These are phyloP conservation scores for Xylariomycetidae sp. DNA, from an alignment of 2,329 filamentous ascomycete species.

Conservation along the genomic window DNA sequence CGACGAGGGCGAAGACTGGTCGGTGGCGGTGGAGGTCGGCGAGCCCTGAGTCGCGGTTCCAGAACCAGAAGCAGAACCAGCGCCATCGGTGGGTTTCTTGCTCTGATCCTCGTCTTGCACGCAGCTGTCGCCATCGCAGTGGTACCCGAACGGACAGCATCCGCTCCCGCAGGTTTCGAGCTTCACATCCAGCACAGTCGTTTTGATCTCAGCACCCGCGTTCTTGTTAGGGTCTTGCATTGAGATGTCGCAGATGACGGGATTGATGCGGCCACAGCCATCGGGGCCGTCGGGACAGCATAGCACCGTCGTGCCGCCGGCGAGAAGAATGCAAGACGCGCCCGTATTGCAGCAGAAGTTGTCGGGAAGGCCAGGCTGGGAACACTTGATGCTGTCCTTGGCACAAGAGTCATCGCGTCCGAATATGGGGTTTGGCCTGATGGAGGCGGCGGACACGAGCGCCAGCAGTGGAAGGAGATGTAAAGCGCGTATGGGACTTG, in stretches of 20 bases:
- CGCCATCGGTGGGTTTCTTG: constrained; percentile 16
- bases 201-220: constrained; percentile 58
- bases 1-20: neutral
- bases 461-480: constrained; percentile 31
- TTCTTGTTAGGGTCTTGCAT: constrained; percentile 53
- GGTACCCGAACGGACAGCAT: constrained; percentile 73
- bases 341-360: constrained; percentile 60
- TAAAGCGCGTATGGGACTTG: constrained; percentile 28
- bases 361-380: constrained; percentile 45
- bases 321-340: constrained; percentile 54
- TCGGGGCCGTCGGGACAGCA: constrained; percentile 58
- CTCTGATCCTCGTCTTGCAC: constrained; percentile 45
- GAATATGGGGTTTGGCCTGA: constrained; percentile 33
- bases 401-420: constrained; percentile 44
- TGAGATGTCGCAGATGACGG: constrained; percentile 58
- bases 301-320: constrained; percentile 58
- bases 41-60: constrained; percentile 4
- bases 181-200: constrained; percentile 51
- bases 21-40: neutral
- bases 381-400: constrained; percentile 49
- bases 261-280: constrained; percentile 56
- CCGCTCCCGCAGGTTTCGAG: constrained; percentile 50
- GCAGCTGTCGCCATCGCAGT: constrained; percentile 51
- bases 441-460: constrained; percentile 30
- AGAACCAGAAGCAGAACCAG: constrained; percentile 6